phyloP scores from a whole-genome alignment of 768 basidiomycete species.

The Mycena rebaudengoi region DNA sequence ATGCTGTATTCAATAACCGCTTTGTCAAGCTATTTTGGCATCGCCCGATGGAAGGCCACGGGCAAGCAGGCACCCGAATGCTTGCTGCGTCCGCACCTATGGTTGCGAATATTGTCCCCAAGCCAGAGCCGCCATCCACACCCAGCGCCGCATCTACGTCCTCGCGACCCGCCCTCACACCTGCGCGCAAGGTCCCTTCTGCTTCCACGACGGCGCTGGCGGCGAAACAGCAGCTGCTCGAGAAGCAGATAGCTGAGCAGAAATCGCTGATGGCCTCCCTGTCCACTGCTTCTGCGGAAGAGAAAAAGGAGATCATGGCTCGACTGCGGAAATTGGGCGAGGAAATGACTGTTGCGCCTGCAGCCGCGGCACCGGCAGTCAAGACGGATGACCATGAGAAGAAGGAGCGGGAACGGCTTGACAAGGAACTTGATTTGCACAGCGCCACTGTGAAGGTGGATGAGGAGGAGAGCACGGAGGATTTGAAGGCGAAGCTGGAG shows the following conservation, averaged over 20 bases:
- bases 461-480: conserved; percentile 66
- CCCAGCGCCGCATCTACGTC: conserved; percentile 30
- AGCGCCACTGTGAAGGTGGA: conserved; percentile 52
- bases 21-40: conserved; percentile 98
- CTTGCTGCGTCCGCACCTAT: conserved; percentile 84
- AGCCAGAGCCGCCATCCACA: conserved; percentile 37
- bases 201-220: conserved; percentile 62
- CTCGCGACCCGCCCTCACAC: conserved; percentile 34
- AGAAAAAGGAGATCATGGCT: conserved; percentile 83
- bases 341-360: conserved; percentile 69
- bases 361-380: conserved; percentile 29
- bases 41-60: conserved; percentile 91
- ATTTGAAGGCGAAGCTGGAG: conserved; percentile 77
- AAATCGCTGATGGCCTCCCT: conserved; percentile 83
- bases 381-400: conserved; percentile 55
- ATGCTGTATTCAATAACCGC: conserved; percentile 93
- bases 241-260: conserved; percentile 89
- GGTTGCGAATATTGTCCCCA: conserved; percentile 67
- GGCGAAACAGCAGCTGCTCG: conserved; percentile 77
- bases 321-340: conserved; percentile 79
- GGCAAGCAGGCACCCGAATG: conserved; percentile 77
- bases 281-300: conserved; percentile 66
- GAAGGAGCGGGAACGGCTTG: conserved; percentile 72
- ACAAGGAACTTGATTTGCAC: conserved; percentile 85
- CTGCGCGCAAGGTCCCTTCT: conserved; percentile 48